Base-by-base conservation (phyloP, 2,329 filamentous ascomycete species). In the Microcyclospora tardicrescens region DNA sequence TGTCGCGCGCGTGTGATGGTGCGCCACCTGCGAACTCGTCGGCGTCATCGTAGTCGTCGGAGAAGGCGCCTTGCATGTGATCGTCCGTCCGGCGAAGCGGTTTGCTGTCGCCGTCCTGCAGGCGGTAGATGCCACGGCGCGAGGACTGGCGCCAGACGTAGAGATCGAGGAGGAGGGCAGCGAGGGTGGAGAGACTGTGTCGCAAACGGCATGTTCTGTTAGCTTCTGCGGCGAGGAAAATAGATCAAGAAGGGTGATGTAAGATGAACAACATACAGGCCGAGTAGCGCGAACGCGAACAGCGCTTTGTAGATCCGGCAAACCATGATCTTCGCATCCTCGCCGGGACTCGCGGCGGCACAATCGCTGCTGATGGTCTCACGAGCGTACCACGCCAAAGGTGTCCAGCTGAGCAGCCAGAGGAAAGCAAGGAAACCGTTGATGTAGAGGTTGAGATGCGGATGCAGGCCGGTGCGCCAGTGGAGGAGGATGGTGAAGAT, bases 271-370 rank as follows among this genome's bases (percentile, higher is more conserved):
- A 58, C 59, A 39, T 46, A 65, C 53, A 64, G 43, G 14, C 68
- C 71, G 24, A 70, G 44, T 19, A 72, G 49, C 4, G 65, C 62
- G 52, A 77, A 77, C 27, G 66, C 59, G 56, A 74, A 77, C n/a
- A 77, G 58, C 10, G 69, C 66, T 56, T 77, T 77, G 64, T 76
- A 78, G 40, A 66, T 60, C 38, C 68, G 58, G 51, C 73, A 77
- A 34, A 77, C 64, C 54, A 66, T 65, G 39, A 76, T 65, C 2
- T 73, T 74, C 2, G 65, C 63, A 1, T 66, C 61, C 28, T 66
- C 67, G n/a, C 65, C 64, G 73, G 73, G 77, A 52, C 66, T 65
- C 14, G 57, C 50, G 2, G 56, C 49, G 33, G 61, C 65, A 37
- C 49, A 77, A 42, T 63, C 60, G 41, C 72, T 66, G 6, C 60